These are phyloP conservation scores for Saccharomyces hybrid DNA, from an alignment of 1,139 yeast species.

Conservation along the genomic window DNA sequence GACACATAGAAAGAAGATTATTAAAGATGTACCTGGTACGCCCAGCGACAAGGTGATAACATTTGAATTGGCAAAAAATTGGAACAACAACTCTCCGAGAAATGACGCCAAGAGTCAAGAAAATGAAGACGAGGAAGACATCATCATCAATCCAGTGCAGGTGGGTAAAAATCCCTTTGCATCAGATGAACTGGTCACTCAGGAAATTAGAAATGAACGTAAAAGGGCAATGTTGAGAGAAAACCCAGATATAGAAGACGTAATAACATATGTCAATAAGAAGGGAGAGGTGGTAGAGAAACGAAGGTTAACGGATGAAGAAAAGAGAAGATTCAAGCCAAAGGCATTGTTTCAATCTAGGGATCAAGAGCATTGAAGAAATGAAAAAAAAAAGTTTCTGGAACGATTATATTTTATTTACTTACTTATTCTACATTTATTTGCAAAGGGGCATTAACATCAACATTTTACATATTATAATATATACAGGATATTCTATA, in stretches of 20 bases:
- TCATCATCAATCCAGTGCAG: constrained; percentile 1
- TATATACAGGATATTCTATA: neutral
- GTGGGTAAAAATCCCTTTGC: constrained; percentile 22
- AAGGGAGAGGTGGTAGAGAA: constrained; percentile 14
- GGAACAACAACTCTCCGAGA: constrained; percentile 17
- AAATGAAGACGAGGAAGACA: constrained; percentile 7
- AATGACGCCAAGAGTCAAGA: constrained; percentile 5
- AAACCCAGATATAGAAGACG: constrained; percentile 18
- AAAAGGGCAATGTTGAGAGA: constrained; percentile 13
- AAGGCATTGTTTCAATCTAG: constrained; percentile 12
- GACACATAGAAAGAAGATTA: constrained; percentile 1
- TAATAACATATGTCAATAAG: constrained; percentile 21
- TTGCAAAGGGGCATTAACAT: neutral
- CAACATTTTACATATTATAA: neutral
- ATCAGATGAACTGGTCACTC: constrained; percentile 10
- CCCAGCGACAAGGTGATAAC: constrained; percentile 26
- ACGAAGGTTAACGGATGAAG: constrained; percentile 13
- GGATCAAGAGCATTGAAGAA: neutral
- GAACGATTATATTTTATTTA: neutral
- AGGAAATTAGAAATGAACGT: constrained; percentile 6
- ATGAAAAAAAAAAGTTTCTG: neutral
- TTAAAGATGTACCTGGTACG: constrained; percentile 20
- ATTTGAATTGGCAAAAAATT: constrained; percentile 17
- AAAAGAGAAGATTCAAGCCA: constrained; percentile 18
- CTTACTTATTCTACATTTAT: neutral